These are phyloP conservation scores for Chrysosporium queenslandicum DNA, from an alignment of 2,329 filamentous ascomycete genomes.

Conservation along the genomic window DNA sequence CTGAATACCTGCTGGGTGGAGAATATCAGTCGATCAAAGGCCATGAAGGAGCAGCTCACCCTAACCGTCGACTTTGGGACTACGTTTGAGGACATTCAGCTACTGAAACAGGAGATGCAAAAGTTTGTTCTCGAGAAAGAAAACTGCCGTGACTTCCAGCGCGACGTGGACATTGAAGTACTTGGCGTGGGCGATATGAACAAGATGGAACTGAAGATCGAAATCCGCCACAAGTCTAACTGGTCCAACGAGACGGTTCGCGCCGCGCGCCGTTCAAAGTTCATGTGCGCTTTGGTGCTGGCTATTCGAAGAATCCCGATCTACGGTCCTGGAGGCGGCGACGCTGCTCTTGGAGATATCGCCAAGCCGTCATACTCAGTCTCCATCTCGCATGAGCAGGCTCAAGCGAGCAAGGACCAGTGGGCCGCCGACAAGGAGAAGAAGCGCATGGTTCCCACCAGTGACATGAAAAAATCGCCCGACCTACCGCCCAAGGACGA, in stretches of 20 bases:
- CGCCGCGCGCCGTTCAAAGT: slow-evolving; percentile 75
- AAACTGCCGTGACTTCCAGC: slow-evolving; percentile 83
- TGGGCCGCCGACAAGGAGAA: slow-evolving; percentile 53
- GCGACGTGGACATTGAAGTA: slow-evolving; percentile 69
- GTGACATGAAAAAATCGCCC: slow-evolving; percentile 15
- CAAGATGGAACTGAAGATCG: slow-evolving; percentile 72
- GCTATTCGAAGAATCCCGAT: slow-evolving; percentile 84
- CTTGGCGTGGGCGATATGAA: slow-evolving; percentile 72
- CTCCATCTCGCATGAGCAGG: slow-evolving; percentile 58
- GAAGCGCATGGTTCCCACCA: slow-evolving; percentile 52
- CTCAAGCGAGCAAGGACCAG: slow-evolving; percentile 52
- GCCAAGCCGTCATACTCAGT: slow-evolving; percentile 78
- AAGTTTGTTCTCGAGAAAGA: slow-evolving; percentile 72
- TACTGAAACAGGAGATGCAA: slow-evolving; percentile 74
- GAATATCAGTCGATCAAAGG: slow-evolving; percentile 80
- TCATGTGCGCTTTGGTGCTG: slow-evolving; percentile 85
- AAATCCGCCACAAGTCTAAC: slow-evolving; percentile 86
- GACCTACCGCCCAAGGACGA: slow-evolving; percentile 10
- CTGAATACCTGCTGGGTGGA: slow-evolving; percentile 92
- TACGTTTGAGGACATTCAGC: slow-evolving; percentile 76
- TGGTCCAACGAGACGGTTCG: slow-evolving; percentile 81
- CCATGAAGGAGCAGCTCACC: slow-evolving; percentile 77
- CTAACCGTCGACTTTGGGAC: slow-evolving; percentile 80
- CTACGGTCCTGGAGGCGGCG: slow-evolving; percentile 64
- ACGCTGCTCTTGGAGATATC: slow-evolving; percentile 48